Evolutionary conservation across 495 filamentous ascomycete species (phyloP).

Genomic region (Xylaria flabelliformis): DNA sequence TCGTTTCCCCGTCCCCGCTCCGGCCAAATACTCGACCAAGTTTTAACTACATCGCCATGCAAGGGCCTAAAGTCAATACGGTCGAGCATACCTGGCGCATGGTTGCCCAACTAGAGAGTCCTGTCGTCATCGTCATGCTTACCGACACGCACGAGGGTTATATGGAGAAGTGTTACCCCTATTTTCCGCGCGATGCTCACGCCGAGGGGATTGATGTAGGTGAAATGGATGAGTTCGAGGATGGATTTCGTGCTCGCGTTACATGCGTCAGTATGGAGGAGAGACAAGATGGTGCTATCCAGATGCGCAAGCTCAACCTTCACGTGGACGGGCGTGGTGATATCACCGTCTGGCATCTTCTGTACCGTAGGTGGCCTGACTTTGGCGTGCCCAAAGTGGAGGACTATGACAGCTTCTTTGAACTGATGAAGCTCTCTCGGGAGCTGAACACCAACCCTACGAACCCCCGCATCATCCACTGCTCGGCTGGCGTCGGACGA

Average conservation of each 20-base stretch:
- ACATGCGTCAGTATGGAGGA: constrained; percentile 57
- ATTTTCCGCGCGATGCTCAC: constrained; percentile 73
- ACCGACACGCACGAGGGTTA: constrained; percentile 79
- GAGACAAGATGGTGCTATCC: constrained; percentile 58
- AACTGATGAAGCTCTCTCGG: constrained; percentile 76
- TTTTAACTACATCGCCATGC: constrained; percentile 62
- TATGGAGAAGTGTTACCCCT: constrained; percentile 85
- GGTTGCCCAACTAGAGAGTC: constrained; percentile 83
- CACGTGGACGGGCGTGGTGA: constrained; percentile 49
- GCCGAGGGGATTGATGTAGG: constrained; percentile 62
- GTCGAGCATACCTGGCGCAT: constrained; percentile 92
- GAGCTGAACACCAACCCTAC: constrained; percentile 66
- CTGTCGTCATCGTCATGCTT: constrained; percentile 93
- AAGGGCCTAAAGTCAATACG: constrained; percentile 80
- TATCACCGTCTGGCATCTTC: constrained; percentile 80
- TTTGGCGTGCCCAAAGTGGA: constrained; percentile 84
- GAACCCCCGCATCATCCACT: constrained; percentile 90
- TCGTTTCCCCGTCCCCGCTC: constrained; percentile 72
- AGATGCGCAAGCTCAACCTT: constrained; percentile 60
- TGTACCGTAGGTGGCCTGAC: constrained; percentile 95
- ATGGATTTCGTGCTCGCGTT: constrained; percentile 64
- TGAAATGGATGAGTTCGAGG: constrained; percentile 65
- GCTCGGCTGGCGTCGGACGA: constrained; percentile 91
- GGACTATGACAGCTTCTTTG: constrained; percentile 78
- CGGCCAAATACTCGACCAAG: constrained; percentile 44